Percentiles rank a stretch among this genome's conserved stretches.
Evolutionary conservation across 495 filamentous ascomycete species (phyloP).

Genomic region (Penicillium dipodomyicola): DNA sequence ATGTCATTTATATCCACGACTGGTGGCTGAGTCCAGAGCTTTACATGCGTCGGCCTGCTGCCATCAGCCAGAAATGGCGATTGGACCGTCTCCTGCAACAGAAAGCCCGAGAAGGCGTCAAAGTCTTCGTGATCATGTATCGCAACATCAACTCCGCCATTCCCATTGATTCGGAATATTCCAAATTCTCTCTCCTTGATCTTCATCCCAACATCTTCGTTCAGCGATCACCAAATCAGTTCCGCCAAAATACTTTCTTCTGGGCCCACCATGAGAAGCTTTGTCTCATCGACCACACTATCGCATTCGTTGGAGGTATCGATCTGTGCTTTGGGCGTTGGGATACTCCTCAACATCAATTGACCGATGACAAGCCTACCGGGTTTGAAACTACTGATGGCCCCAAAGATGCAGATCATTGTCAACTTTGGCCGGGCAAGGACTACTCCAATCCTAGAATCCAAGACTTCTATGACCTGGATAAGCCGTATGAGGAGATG

Average conservation of each 20-base stretch:
- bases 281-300: slow-evolving; percentile 89
- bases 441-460: slow-evolving; percentile 98
- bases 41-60: slow-evolving; percentile 91
- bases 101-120: slow-evolving; percentile 93
- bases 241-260: slow-evolving; percentile 99
- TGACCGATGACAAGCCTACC: slow-evolving; percentile 91
- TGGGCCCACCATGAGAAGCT: slow-evolving; percentile 99
- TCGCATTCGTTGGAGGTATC: slow-evolving; percentile 94
- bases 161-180: slow-evolving; percentile 98
- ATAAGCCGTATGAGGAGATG: slow-evolving; percentile 99
- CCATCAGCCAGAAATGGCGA: slow-evolving; percentile 98
- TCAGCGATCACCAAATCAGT: slow-evolving; percentile 92
- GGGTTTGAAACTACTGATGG: slow-evolving; percentile 78
- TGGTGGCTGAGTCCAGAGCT: slow-evolving; percentile 98
- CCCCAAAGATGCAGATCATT: slow-evolving; percentile 88
- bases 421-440: slow-evolving; percentile 96
- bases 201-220: slow-evolving; percentile 96
- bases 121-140: slow-evolving; percentile 98
- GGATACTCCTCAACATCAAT: slow-evolving; percentile 90
- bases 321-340: slow-evolving; percentile 97
- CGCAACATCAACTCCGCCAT: slow-evolving; percentile 97
- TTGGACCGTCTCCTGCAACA: slow-evolving; percentile 90
- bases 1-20: slow-evolving; percentile 99
- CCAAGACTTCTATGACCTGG: slow-evolving; percentile 88
- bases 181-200: slow-evolving; percentile 95